phyloP scores from a whole-genome alignment of 2,329 filamentous ascomycete genomes.

The Ceratocystis papillata region DNA sequence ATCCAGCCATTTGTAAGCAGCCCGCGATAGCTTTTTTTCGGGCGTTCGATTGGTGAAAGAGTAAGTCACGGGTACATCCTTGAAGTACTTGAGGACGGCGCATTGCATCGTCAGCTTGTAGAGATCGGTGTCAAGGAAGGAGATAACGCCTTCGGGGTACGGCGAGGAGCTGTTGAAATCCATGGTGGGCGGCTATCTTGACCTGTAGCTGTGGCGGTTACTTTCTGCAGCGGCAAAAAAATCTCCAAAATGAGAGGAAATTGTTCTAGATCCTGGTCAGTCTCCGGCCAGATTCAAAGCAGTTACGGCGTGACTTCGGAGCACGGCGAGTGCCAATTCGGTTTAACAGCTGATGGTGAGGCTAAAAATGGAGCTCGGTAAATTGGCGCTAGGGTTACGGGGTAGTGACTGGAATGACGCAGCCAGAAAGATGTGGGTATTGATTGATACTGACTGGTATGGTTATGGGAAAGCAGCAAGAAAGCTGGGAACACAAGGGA shows the following conservation, averaged over 20 bases:
- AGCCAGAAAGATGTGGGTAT: constrained; percentile 4
- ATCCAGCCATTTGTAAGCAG: constrained; percentile 75
- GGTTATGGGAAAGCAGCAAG: background rate
- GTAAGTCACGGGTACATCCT: constrained; percentile 71
- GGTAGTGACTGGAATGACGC: constrained; percentile 4
- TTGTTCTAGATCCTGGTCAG: background rate
- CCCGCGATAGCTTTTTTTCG: constrained; percentile 77
- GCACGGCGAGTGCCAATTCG: background rate
- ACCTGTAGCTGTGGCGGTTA: constrained; percentile 11
- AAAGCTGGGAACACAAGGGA: background rate
- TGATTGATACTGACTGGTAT: background rate
- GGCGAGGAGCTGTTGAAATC: constrained; percentile 56
- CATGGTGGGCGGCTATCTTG: constrained; percentile 35
- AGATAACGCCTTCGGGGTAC: constrained; percentile 66
- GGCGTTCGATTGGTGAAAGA: constrained; percentile 92
- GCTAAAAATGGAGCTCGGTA: constrained; percentile 6
- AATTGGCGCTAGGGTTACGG: constrained; percentile 9
- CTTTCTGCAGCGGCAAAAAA: background rate
- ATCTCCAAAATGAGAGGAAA: background rate
- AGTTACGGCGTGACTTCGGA: background rate
- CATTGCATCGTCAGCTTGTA: constrained; percentile 99
- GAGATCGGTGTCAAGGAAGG: constrained; percentile 70
- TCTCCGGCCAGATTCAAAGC: background rate
- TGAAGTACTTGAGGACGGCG: constrained; percentile 85
- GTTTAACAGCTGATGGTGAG: background rate